Conservation (phyloP, 176 grass and related monocot genomes). For the Secale cereale region DNA sequence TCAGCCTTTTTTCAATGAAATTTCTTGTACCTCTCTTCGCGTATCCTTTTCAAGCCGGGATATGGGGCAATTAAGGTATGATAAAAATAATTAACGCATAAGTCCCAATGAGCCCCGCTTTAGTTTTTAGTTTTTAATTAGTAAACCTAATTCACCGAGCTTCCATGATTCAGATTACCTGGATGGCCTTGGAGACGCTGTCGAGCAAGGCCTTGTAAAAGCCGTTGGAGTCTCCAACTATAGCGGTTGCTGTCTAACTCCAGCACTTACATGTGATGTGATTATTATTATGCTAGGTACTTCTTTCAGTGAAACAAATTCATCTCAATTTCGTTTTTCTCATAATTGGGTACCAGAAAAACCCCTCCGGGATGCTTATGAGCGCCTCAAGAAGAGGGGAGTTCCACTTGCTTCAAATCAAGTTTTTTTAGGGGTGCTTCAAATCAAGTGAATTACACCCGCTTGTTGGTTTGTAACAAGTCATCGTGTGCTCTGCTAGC, state of each 20-base stretch:
- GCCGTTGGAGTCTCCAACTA: constrained; percentile 90
- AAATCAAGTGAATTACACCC: no score
- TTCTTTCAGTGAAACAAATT: neutral
- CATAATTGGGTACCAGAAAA: constrained; percentile 35
- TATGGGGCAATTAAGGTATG: constrained; percentile 84
- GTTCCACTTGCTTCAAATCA: no score
- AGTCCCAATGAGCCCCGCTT: no score
- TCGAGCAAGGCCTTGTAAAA: constrained; percentile 79
- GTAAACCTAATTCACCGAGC: neutral
- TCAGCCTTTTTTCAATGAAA: neutral
- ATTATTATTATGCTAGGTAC: neutral
- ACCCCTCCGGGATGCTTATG: constrained; percentile 58
- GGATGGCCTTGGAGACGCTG: constrained; percentile 76
- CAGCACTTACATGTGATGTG: neutral
- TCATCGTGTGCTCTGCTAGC: no score
- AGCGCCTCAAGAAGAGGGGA: neutral
- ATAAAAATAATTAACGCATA: neutral
- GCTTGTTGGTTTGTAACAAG: no score
- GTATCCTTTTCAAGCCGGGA: constrained; percentile 61
- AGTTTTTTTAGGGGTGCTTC: no score
- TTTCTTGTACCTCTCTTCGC: neutral
- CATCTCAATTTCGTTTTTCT: neutral
- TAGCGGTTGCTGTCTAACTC: constrained; percentile 13
- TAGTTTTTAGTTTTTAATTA: no score
- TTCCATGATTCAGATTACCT: constrained; percentile 51